Evolutionary conservation across 306 rosid species (phyloP), one percentile per base, ranked within the genome.

Genomic region (Chamaecrista fasciculata): DNA sequence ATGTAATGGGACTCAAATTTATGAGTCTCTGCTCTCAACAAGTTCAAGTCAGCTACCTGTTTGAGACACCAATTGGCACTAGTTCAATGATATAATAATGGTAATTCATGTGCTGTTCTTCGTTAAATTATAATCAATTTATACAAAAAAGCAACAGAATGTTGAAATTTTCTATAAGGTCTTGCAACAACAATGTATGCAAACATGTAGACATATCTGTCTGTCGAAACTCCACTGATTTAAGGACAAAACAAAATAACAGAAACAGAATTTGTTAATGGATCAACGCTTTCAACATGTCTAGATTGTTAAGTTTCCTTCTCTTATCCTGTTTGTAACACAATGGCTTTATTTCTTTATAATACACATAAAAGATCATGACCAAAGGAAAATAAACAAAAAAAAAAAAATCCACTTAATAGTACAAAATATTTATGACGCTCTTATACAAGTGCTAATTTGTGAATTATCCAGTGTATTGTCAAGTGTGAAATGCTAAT

Each of bases 1-100:
- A 84, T 69, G 57, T 94, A 91, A 79, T 68, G 92, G 66, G 99
- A 85, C 87, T 94, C 97, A 24, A 94, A 94, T 76, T 94, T 94
- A 81, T 82, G 97, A 18, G 89, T 88, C 73, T 91, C 95, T 56
- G 84, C 96, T 61, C 78, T 76, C 89, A 94, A 78, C 84, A 80
- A 28, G 63, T 69, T 85, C 76, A 94, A 79, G 83, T 94, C 96
- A 3, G 86, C 96, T 66, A 94, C 73, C 99, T 91, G 87, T 74
- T 80, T 65, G 59, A 71, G 72, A 70, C 19, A 53, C 55, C 75
- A 44, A 31, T 66, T 31, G 56, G 21, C 44, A 78, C 49, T 12
- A 74, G 62, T 66, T 39, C 15, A 47, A 46, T 62, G 62, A 56
- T 1, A 60, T 11, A 9, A 75, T 66, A 37, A 73, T 56, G 34